A percentile compares a stretch with the other conserved stretches of the same genome.
Evolutionary conservation across 1,284 basidiomycete species (phyloP).

Genomic region (Coniferiporia weirii): DNA sequence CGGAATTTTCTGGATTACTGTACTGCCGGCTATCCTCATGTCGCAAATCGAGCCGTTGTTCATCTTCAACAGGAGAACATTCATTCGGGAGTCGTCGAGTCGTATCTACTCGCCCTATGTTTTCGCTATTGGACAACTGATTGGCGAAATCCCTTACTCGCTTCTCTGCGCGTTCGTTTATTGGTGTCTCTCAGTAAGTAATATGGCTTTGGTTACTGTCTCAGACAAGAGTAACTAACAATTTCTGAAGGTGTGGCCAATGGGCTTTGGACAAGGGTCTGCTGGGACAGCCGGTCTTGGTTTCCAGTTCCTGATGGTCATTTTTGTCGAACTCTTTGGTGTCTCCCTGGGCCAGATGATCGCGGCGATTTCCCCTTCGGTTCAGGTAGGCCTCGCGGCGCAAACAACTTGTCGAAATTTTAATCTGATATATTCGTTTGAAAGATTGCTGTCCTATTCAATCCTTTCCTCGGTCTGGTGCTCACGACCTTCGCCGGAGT

Average conservation of each 20-base stretch:
- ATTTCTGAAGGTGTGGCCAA: conserved; percentile 50
- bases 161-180: conserved; percentile 69
- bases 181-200: conserved; percentile 66
- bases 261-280: conserved; percentile 64
- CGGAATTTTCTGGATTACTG: conserved; percentile 65
- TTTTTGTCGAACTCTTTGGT: conserved; percentile 73
- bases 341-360: conserved; percentile 74
- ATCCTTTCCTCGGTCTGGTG: conserved; percentile 70
- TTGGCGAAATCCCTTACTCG: conserved; percentile 81
- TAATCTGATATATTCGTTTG: neutral
- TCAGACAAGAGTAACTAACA: conserved; percentile 25
- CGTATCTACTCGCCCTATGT: conserved; percentile 76
- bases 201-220: neutral
- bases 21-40: conserved; percentile 75
- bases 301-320: conserved; percentile 67
- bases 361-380: conserved; percentile 69
- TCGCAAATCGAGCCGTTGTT: conserved; percentile 82
- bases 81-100: conserved; percentile 71
- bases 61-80: conserved; percentile 70
- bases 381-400: conserved; percentile 37
- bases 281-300: conserved; percentile 62
- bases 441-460: conserved; percentile 75
- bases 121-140: conserved; percentile 78
- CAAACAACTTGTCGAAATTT: neutral
- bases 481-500: conserved; percentile 78